Evolutionary conservation across 331 rosid genomes (phyloP), one percentile per base, ranked within the genome.

Genomic region (Malus hybrid): DNA sequence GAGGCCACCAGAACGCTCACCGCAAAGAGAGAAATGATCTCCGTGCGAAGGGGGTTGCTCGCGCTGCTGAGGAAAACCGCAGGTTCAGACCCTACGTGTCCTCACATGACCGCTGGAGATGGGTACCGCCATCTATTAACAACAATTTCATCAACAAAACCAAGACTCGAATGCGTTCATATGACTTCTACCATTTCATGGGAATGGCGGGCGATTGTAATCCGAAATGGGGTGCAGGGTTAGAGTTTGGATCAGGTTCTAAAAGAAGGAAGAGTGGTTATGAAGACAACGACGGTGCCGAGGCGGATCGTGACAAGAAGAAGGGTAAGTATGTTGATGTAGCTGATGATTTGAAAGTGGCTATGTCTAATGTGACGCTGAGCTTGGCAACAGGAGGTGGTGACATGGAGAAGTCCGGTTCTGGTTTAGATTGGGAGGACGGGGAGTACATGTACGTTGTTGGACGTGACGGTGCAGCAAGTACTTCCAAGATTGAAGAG

Each of bases 1-100:
- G 84, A 7, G 80, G 88, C 65, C 88, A 85, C 65, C 86, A 82
- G 64, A 85, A 80, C 22, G 86, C 84, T 52, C 88, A 85, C 50
- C 66, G 82, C n/a, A 28, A n/a, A 69, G 10, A 69, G 11, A 36
- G 68, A 10, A 63, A 36, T 11, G 79, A 44, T 44, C 52, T 44
- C 52, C 52, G 52, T 44, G 16, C 6, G 5, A 44, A 4, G 4
- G 52, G 5, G 52, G 52, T 44, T 22, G 32, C 18, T 3, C 20
- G 57, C 52, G 0, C 50, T 28, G 11, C 57, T 3, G 62, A 16
- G 39, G 66, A 34, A 57, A 60, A 19, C 33, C 20, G 46, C 59
- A 56, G 28, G 62, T n/a, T 19, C 62, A n/a, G 28, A 56, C 27
- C 20, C 24, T n/a, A 19, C 62, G 27, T 8, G 5, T 56, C 6